Evolutionary conservation across 306 rosid species (phyloP), one percentile per base, ranked within the genome.

Genomic region (Vachellia collinsii): DNA sequence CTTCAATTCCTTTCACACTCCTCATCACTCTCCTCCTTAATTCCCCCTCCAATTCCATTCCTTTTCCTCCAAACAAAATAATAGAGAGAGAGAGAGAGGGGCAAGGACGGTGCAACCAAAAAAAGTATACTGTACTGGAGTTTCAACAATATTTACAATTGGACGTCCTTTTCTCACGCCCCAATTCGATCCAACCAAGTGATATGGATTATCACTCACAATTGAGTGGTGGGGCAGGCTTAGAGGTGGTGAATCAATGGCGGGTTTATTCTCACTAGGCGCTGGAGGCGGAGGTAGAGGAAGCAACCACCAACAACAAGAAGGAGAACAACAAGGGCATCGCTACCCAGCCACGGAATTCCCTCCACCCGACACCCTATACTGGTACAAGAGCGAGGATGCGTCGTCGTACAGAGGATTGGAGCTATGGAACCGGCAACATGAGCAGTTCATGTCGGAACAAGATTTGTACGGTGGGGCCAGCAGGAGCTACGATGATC

Each of bases 261-360:
- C 94, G 76, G 91, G 92, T 48, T 90, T 92, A 73, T 92, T 92
- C 89, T 83, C 94, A 68, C 46, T 92, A 92, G 92, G 93, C 13
- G 84, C 85, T 1, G 80, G 86, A 72, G 50, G 77, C 0, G 62
- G 86, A 76, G 79, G 85, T 10, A 37, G 14, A 14, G 5, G 56
- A 7, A 47, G 53, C 6, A 16, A n/a, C 71, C 70, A 1, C 72
- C 61, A 68, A 34, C 72, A 59, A 23, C 42, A 74, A 63, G 74
- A 74, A 39, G 67, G 79, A 10, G 64, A 72, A 70, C 69, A 67
- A 25, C 76, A 80, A 12, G 67, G 66, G 3, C 73, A 74, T 17
- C 76, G 67, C 6, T 68, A 82, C 70, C 84, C 80, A 22, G 51
- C 79, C 19, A 81, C 74, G 72, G 87, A 90, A 73, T 82, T 83